Evolutionary conservation across 257 asterid genomes (phyloP), one percentile per base, ranked within the genome.

Genomic region (Lantana camara): DNA sequence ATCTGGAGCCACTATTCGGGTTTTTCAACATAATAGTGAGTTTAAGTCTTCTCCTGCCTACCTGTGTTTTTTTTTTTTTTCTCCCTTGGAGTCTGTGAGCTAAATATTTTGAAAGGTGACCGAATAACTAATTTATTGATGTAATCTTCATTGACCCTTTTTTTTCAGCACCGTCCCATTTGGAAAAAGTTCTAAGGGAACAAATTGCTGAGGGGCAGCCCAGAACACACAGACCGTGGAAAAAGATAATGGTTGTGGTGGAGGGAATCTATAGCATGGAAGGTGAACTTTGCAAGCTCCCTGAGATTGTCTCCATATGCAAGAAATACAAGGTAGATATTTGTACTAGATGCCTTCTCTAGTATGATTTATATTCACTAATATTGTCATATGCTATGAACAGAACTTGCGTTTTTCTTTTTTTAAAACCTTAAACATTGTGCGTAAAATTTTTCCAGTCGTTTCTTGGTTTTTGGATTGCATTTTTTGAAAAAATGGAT

Each of bases 181-280:
- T 94, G 89, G 99, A 94, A 81, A 86, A 73, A 55, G 99, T 94
- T 70, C 77, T 90, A 66, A 81, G 89, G 75, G 98, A 86, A 56
- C 97, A 88, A 66, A 90, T 94, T 65, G 93, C 96, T 55, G 96
- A 88, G 21, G 99, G 99, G 47, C 97, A 86, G 76, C 98, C 99
- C 20, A 83, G 99, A 75, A 94, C 96, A 29, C 96, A 90, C 74
- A 83, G 98, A 71, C 98, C 99, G 29, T 94, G 99, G 99, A 90
- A 90, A 67, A 90, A 94, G 83, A 90, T 94, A 55, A 77, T 94
- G 58, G 96, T 94, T 52, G 82, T 94, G 74, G 99, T 94, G 87
- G 99, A 94, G 80, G 99, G 99, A 50, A 94, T 94, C 71, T 94
- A 94, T 80, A 90, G 99, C 75, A 94, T 94, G 99, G 99, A 94